These are phyloP conservation scores for Aphanomyces astaci DNA, from an alignment of 352 stramenopile species.

Conservation along the genomic window DNA sequence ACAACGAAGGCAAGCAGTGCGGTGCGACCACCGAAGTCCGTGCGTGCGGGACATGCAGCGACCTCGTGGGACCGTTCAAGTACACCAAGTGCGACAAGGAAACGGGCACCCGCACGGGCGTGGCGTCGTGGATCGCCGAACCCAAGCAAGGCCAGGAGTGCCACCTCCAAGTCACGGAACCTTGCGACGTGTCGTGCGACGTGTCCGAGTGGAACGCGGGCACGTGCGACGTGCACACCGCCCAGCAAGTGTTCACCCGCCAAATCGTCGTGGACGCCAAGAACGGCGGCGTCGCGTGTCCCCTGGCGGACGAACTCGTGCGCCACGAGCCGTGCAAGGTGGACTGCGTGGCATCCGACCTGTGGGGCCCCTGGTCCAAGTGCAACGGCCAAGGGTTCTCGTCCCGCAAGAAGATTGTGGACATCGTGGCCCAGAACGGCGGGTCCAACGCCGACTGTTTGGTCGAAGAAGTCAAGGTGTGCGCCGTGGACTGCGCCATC, in stretches of 20 bases:
- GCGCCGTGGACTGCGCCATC: constrained; percentile 12
- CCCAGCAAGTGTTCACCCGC: neutral
- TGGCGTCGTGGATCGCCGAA: neutral
- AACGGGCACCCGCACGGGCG: neutral
- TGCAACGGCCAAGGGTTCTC: neutral
- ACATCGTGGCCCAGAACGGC: neutral
- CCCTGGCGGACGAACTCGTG: neutral
- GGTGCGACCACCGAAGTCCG: neutral
- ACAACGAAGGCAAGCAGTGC: constrained; percentile 7
- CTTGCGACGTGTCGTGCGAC: neutral
- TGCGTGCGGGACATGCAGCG: neutral
- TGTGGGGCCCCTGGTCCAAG: neutral
- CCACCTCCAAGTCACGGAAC: neutral
- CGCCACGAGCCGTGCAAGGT: neutral
- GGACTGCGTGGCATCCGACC: neutral
- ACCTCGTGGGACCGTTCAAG: neutral
- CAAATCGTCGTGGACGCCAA: neutral
- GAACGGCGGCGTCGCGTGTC: neutral
- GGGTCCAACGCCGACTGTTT: neutral
- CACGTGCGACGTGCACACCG: neutral
- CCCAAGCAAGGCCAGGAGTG: neutral
- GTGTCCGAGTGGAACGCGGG: neutral
- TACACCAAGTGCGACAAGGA: constrained; percentile 1
- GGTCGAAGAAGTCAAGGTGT: neutral
- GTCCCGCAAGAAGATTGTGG: neutral